A percentile compares a stretch with the other conserved stretches of the same genome.
Evolutionary conservation across 2,329 filamentous ascomycete genomes (phyloP).

Genomic region (Neospermospora avenae): DNA sequence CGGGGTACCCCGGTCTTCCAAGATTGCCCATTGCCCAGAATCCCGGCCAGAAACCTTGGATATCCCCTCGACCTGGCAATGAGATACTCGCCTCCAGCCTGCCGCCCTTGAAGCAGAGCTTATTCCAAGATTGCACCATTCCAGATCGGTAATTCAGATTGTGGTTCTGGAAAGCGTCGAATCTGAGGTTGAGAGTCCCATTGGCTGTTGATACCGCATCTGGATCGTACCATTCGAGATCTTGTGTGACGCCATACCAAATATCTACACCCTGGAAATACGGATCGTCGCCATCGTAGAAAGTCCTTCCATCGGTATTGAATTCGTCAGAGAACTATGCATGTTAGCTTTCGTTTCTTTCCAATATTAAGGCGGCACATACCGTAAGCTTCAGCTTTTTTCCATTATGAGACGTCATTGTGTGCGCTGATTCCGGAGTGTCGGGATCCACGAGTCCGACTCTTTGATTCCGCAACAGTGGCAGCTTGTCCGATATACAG

Average conservation of each 20-base stretch:
- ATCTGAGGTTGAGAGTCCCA: constrained; percentile 60
- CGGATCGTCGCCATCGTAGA: constrained; percentile 68
- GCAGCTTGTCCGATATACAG: constrained; percentile 36
- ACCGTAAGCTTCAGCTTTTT: constrained; percentile 57
- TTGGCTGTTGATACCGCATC: constrained; percentile 61
- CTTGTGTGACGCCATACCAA: constrained; percentile 69
- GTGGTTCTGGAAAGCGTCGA: constrained; percentile 64
- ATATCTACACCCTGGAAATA: constrained; percentile 66
- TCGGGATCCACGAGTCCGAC: constrained; percentile 62
- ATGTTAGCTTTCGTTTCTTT: constrained; percentile 2
- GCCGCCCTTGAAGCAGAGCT: constrained; percentile 69
- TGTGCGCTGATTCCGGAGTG: constrained; percentile 56
- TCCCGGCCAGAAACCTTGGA: constrained; percentile 70
- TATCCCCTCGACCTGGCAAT: constrained; percentile 62
- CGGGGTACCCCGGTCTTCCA: constrained; percentile 64
- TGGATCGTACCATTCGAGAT: constrained; percentile 70
- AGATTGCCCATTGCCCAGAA: constrained; percentile 76
- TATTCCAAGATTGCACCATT: constrained; percentile 75
- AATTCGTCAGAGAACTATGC: constrained; percentile 68
- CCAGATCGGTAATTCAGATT: constrained; percentile 64
- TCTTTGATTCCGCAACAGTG: constrained; percentile 58
- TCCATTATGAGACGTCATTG: constrained; percentile 55
- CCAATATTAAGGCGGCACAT: not conserved
- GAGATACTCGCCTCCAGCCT: constrained; percentile 68
- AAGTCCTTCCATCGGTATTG: constrained; percentile 62